Conservation (phyloP, 768 basidiomycete species). For the Psilocybe azurescens region DNA sequence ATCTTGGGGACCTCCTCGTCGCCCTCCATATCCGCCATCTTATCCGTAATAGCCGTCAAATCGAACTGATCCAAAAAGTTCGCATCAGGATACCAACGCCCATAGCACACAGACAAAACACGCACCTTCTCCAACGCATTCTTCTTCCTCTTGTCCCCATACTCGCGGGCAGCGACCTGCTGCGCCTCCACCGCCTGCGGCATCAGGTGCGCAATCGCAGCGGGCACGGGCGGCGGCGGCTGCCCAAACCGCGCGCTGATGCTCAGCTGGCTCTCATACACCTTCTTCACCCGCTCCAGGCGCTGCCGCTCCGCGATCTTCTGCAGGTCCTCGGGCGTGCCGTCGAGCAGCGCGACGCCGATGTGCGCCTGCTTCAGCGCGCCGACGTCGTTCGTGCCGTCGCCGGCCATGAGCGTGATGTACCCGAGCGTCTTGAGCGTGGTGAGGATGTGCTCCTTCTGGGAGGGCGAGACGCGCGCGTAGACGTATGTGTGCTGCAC, state of each 20-base stretch:
- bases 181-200: conserved; percentile 94
- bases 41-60: conserved; percentile 31
- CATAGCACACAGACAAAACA: conserved; percentile 7
- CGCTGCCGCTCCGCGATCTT: conserved; percentile 94
- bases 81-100: too few relatives aligned
- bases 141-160: conserved; percentile 68
- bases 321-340: conserved; percentile 88
- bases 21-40: conserved; percentile 89
- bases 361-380: conserved; percentile 98
- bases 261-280: conserved; percentile 94
- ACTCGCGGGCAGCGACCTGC: conserved; percentile 72
- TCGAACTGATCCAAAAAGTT: conserved; percentile 32
- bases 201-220: conserved; percentile 83
- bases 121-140: conserved; percentile 92
- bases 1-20: conserved; percentile 97
- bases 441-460: conserved; percentile 96
- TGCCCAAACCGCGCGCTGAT: conserved; percentile 91
- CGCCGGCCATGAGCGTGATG: conserved; percentile 96
- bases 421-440: conserved; percentile 90
- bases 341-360: conserved; percentile 91
- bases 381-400: conserved; percentile 98
- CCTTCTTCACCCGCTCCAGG: conserved; percentile 91
- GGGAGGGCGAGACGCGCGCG: conserved; percentile 93
- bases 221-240: conserved; percentile 91
- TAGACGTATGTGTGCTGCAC: conserved; percentile 98